phyloP scores from a whole-genome alignment of 2,329 filamentous ascomycete species.

The Stromatinia cepivora region DNA sequence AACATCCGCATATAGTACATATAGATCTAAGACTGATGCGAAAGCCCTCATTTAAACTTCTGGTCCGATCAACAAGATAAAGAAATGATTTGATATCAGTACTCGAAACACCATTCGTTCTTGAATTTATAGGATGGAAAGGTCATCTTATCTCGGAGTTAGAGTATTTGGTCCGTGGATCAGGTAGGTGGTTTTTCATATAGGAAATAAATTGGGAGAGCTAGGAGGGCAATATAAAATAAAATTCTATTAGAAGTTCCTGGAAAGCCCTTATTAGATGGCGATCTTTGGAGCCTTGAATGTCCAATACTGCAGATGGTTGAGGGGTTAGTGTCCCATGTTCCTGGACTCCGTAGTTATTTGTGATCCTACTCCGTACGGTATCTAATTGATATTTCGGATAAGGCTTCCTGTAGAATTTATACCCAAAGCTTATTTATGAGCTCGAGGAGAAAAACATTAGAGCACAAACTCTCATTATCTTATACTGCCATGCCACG shows the following conservation, averaged over 20 bases:
- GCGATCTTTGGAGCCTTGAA: not conserved
- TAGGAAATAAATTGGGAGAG: constrained; percentile 5
- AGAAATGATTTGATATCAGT: not conserved
- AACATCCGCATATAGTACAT: not conserved
- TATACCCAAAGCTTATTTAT: not conserved
- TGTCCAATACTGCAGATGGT: not conserved
- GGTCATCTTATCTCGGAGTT: not conserved
- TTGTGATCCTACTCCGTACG: no score
- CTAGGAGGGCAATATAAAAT: not conserved
- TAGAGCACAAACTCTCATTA: not conserved
- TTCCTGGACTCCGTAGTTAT: not conserved
- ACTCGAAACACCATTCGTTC: not conserved
- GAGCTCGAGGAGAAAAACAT: not conserved
- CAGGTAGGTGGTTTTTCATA: not conserved
- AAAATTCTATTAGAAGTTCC: not conserved
- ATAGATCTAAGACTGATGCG: constrained; percentile 6
- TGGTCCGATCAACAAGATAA: not conserved
- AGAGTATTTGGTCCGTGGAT: not conserved
- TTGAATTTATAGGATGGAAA: not conserved
- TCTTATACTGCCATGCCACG: not conserved
- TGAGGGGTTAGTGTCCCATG: not conserved
- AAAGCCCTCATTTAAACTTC: not conserved
- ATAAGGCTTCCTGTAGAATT: not conserved
- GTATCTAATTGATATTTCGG: not conserved
- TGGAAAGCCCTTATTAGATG: not conserved